These are phyloP conservation scores for Leptomonas seymouri DNA, from an alignment of 208 protist genomes.

Conservation along the genomic window DNA sequence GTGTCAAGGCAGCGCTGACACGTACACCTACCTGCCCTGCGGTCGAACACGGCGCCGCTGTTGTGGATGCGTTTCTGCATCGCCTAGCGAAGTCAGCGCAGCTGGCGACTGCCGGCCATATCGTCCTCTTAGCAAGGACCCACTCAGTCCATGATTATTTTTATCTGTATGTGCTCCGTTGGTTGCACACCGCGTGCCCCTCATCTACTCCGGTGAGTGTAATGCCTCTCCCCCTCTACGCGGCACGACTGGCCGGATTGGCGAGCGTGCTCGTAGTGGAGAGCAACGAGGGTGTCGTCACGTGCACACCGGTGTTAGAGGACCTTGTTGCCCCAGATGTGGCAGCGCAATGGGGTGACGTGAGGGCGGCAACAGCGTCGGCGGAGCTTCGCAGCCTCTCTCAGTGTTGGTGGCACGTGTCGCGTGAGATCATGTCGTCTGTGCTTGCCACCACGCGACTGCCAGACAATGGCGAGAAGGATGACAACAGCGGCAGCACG, in stretches of 20 bases:
- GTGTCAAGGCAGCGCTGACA: not conserved
- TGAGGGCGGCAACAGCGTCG: not conserved
- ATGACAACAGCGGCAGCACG: not conserved
- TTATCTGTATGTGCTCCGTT: slow-evolving; percentile 19
- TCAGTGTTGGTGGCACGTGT: slow-evolving; percentile 1
- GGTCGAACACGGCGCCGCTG: not conserved
- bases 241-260: not conserved
- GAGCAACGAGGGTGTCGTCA: slow-evolving; percentile 1
- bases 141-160: not conserved
- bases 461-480: not conserved
- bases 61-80: slow-evolving; percentile 1
- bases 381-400: not conserved
- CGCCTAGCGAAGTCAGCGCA: not conserved
- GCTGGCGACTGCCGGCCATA: not conserved
- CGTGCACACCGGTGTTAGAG: slow-evolving; percentile 10
- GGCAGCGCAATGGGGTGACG: slow-evolving; percentile 10
- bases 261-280: slow-evolving; percentile 19
- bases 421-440: not conserved
- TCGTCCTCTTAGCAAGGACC: not conserved
- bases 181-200: slow-evolving; percentile 2
- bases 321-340: slow-evolving; percentile 7
- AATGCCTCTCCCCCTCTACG: slow-evolving; percentile 10
- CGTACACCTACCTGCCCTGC: not conserved
- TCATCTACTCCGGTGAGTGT: not conserved
- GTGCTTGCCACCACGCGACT: not conserved